A percentile compares a stretch with the other conserved stretches of the same genome.
Conservation (phyloP, 2,329 filamentous ascomycete genomes). For the Byssoonygena ceratinophila region DNA sequence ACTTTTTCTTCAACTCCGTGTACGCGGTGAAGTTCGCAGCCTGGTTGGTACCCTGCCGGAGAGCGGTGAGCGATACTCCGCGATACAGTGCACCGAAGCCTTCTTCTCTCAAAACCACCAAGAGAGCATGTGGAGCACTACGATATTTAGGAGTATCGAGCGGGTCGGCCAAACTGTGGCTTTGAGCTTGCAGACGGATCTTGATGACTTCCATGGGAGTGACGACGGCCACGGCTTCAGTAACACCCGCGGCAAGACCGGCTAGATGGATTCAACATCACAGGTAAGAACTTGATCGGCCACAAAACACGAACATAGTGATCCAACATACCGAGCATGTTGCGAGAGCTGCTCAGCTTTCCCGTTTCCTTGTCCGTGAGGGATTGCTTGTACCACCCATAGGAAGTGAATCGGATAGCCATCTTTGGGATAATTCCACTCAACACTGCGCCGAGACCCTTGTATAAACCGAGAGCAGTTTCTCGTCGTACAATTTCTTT, state of each 20-base stretch:
- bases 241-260: conserved; percentile 83
- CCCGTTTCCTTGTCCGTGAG: conserved; percentile 61
- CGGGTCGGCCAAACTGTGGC: conserved; percentile 95
- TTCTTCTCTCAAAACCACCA: conserved; percentile 87
- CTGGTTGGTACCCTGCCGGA: conserved; percentile 93
- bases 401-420: conserved; percentile 97
- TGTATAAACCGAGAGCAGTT: conserved; percentile 88
- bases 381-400: conserved; percentile 85
- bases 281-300: background rate
- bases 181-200: conserved; percentile 94
- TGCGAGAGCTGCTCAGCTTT: conserved; percentile 57
- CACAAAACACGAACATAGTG: background rate
- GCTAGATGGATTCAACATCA: conserved; percentile 39
- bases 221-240: conserved; percentile 90
- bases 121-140: conserved; percentile 71
- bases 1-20: conserved; percentile 73
- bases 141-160: conserved; percentile 95
- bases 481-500: conserved; percentile 77
- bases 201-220: conserved; percentile 99
- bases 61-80: conserved; percentile 82
- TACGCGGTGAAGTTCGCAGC: conserved; percentile 99
- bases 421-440: conserved; percentile 98
- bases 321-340: conserved; percentile 49
- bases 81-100: conserved; percentile 80
- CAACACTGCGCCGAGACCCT: conserved; percentile 90